Evolutionary conservation across 495 filamentous ascomycete genomes (phyloP).

Genomic region (Paragyromitra xinjiangensis): DNA sequence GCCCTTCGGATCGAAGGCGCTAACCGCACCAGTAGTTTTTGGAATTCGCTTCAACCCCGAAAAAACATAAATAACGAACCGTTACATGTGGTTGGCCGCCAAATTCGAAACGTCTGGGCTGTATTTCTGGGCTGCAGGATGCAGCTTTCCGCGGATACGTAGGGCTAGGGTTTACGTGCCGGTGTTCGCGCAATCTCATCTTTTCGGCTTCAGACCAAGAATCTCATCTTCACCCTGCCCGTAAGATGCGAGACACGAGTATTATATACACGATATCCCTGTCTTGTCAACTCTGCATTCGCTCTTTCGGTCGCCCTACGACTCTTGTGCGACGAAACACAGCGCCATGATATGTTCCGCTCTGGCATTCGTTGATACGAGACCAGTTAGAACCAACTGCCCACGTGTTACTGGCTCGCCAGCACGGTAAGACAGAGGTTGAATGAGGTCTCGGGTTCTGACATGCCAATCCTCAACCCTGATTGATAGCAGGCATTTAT

Average conservation of each 20-base stretch:
- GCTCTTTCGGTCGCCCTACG: slow-evolving; percentile 7
- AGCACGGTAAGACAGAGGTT: slow-evolving; percentile 6
- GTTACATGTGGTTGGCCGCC: neutral
- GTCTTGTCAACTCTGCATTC: slow-evolving; percentile 1
- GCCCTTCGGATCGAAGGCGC: slow-evolving; percentile 21
- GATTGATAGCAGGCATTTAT: neutral
- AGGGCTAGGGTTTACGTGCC: slow-evolving; percentile 14
- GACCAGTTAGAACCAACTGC: neutral
- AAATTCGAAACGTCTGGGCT: slow-evolving; percentile 9
- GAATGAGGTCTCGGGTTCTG: slow-evolving; percentile 5
- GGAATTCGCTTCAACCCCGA: neutral
- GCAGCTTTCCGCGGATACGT: neutral
- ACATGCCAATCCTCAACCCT: slow-evolving; percentile 3
- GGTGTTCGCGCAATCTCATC: slow-evolving; percentile 1
- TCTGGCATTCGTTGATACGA: slow-evolving; percentile 12
- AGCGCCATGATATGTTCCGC: slow-evolving; percentile 7
- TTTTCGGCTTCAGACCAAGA: neutral
- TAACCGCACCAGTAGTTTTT: slow-evolving; percentile 30
- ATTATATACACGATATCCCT: neutral
- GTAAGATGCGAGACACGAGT: neutral
- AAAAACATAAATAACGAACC: neutral
- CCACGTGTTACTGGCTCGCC: slow-evolving; percentile 4
- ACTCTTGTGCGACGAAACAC: slow-evolving; percentile 20
- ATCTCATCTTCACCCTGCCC: neutral
- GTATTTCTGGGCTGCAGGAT: slow-evolving; percentile 11